These are phyloP conservation scores for Lentithecium fluviatile DNA, from an alignment of 495 filamentous ascomycete genomes.

Conservation along the genomic window DNA sequence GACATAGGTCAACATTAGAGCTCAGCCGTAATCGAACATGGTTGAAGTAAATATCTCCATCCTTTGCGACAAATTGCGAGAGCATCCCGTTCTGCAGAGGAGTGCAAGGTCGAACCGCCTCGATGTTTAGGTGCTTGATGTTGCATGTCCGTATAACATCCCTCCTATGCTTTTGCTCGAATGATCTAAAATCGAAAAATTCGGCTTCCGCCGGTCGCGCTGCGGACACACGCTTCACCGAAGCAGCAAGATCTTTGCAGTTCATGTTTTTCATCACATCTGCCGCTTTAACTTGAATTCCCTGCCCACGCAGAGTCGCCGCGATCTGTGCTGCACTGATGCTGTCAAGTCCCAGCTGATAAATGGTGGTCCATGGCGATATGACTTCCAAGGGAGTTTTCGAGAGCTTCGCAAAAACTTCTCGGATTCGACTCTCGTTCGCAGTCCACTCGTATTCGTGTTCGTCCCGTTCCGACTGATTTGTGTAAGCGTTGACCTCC, in stretches of 20 bases:
- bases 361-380: constrained; percentile 41
- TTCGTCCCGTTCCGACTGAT: background rate
- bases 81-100: constrained; percentile 64
- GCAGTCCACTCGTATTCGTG: constrained; percentile 48
- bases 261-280: constrained; percentile 68
- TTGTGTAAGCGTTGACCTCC: background rate
- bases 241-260: constrained; percentile 47
- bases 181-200: constrained; percentile 41
- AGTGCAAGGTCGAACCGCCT: constrained; percentile 62
- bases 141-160: constrained; percentile 18
- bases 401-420: constrained; percentile 58
- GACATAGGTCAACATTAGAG: background rate
- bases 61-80: constrained; percentile 30
- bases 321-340: constrained; percentile 49
- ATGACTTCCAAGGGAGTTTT: constrained; percentile 27
- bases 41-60: constrained; percentile 63
- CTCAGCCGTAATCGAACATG: constrained; percentile 51
- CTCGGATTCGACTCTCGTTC: constrained; percentile 52
- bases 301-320: constrained; percentile 35
- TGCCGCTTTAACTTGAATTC: constrained; percentile 53
- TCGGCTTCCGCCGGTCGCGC: background rate
- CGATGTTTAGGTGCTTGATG: constrained; percentile 33
- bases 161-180: constrained; percentile 46
- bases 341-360: constrained; percentile 47
- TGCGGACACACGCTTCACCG: constrained; percentile 23